phyloP scores from a whole-genome alignment of 2,329 filamentous ascomycete species.

The Peltaster fructicola region DNA sequence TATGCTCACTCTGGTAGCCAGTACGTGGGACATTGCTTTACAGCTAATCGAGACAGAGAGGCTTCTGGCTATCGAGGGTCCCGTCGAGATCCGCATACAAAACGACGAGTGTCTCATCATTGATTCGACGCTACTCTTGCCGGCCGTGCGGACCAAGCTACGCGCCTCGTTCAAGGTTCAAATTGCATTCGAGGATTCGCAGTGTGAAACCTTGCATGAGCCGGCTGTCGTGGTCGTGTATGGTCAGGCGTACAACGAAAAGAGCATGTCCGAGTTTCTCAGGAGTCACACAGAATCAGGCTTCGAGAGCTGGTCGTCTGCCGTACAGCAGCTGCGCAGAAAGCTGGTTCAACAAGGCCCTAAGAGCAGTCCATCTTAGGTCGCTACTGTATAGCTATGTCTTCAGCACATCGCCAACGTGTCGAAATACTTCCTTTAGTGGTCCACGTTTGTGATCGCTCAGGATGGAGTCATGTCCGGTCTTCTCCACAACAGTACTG shows the following conservation, averaged over 20 bases:
- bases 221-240: constrained; percentile 48
- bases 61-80: constrained; percentile 44
- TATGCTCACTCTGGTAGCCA: constrained; percentile 42
- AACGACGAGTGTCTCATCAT: constrained; percentile 49
- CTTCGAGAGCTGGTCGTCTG: too few species aligned
- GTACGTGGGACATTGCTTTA: constrained; percentile 48
- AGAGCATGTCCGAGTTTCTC: constrained; percentile 61
- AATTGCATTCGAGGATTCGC: constrained; percentile 31
- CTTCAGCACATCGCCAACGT: too few species aligned
- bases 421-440: constrained; percentile 9
- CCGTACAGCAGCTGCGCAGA: too few species aligned
- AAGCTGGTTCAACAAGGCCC: too few species aligned
- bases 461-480: constrained; percentile 24
- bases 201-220: too few species aligned
- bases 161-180: constrained; percentile 41
- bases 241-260: constrained; percentile 59
- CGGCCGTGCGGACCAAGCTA: constrained; percentile 49
- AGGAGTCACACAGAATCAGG: too few species aligned
- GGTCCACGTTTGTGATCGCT: constrained; percentile 11
- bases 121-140: constrained; percentile 43
- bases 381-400: too few species aligned
- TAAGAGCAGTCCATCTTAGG: too few species aligned
- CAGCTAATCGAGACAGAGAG: constrained; percentile 42
- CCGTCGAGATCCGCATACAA: constrained; percentile 44
- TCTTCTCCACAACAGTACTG: constrained; percentile 13